phyloP scores from a whole-genome alignment of 129 eudicot species.

The Scalesia atractyloides region DNA sequence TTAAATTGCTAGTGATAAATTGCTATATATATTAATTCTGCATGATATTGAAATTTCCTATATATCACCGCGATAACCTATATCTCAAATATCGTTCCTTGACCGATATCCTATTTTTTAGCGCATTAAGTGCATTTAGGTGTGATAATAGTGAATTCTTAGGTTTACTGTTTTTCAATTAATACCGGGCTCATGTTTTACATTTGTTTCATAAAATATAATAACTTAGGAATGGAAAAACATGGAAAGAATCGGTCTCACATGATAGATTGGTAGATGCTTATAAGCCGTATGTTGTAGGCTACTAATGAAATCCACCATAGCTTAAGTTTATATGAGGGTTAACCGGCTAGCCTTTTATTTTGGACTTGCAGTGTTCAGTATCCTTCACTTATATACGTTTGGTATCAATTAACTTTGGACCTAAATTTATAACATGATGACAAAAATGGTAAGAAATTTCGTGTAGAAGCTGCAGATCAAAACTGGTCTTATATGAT shows the following conservation, averaged over 20 bases:
- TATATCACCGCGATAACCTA: no score
- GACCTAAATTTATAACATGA: no score
- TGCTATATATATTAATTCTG: no score
- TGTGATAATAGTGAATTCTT: background rate
- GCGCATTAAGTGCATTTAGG: no score
- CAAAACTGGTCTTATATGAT: background rate
- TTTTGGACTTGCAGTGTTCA: background rate
- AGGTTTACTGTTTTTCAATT: background rate
- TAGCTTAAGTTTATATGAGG: background rate
- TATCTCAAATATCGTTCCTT: no score
- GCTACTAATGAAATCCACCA: background rate
- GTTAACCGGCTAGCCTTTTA: background rate
- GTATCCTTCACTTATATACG: background rate
- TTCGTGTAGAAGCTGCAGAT: no score
- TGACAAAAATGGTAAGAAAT: no score
- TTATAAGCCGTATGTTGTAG: background rate
- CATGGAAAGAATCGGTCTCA: background rate
- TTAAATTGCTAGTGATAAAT: no score
- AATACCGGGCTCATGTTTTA: background rate
- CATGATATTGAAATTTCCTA: no score
- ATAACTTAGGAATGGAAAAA: background rate
- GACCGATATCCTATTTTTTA: no score
- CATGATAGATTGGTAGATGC: background rate
- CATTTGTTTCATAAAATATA: background rate
- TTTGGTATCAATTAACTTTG: no score